Base-by-base conservation (phyloP, 495 filamentous ascomycete species). In the Tuber melanosporum region DNA sequence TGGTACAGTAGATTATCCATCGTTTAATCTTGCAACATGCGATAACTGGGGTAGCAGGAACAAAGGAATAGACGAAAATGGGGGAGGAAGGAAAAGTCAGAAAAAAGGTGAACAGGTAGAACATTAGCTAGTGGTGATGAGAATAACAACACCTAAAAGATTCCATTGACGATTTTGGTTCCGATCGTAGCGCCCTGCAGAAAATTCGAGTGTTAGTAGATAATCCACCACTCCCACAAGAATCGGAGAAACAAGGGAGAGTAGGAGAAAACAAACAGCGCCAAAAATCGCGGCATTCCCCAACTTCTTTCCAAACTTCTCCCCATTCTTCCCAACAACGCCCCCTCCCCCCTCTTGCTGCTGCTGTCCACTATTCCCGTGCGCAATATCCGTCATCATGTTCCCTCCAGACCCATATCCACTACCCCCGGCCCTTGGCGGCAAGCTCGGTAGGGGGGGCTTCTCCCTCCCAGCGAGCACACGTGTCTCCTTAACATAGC, bases 141-240 rank as follows among this genome's bases (percentile, higher is more conserved):
- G 1, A n/a, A 57, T 57, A 36, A 36, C 8, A 43, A 46, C 70
- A 41, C 70, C 86, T 90, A 96, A 84, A 97, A 96, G 73, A 98
- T 96, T 74, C 91, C 89, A 83, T 97, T 96, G 74, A 98, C 95
- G 82, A 98, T 91, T 77, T 97, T 94, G 74, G 91, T 89, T 44
- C 95, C 95, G 77, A 98, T 90, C 7, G 95, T 96, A 76, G 92
- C 92, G 77, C 92, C 92, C 79, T 78, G 41, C 22, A 49, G 32
- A 71, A 43, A 71, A 32, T 26, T 69, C 32, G 47, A 45, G 47
- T 41, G 26, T 75, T 42, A 70, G 62, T 41, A 41, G 41, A 26
- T 19, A 22, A 20, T 26, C 8, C 32, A 36, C 39, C 32, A 20
- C n/a, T 17, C 22, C 2, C 36, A 22, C 26, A n/a, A 73, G 1